Evolutionary conservation across 805 yeast species (phyloP), one percentile per base, ranked within the genome.

Genomic region (Barnettozyma salicaria): DNA sequence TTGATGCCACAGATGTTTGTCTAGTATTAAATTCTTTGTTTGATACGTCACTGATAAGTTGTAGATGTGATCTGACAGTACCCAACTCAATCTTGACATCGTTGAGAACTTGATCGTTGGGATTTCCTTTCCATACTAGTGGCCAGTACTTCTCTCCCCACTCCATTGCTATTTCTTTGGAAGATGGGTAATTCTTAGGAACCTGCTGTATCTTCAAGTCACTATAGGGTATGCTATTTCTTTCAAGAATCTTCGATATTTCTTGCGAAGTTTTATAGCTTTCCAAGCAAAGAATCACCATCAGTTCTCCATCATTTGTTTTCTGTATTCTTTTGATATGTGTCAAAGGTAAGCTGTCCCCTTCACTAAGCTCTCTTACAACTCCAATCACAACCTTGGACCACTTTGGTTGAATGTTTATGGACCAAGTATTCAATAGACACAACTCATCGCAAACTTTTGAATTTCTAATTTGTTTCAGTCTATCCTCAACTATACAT

Each of bases 91-190:
- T 63, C 3, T 49, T 49, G 17, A 77, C 65, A 7, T 74, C 76
- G 20, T 80, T 76, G 27, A 86, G 58, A 22, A 72, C 72, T 50
- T 83, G 92, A 41, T 78, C 76, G 47, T 78, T 68, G 0, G 95
- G 94, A 52, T 89, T 87, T 0, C 97, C 97, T 48, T 88, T 79
- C 97, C 97, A 92, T 27, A 86, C 69, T 37, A 86, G 61, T 0
- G 97, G 97, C 98, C 97, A 90, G 46, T 70, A 73, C 13, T 62
- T 47, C 4, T 58, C 39, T 3, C 88, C 72, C 96, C 96, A 89
- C 28, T 65, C 63, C 1, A 59, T 41, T 17, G 81, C 71, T 12
- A 76, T 57, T n/a, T 80, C 87, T 47, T 80, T 83, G 4, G 86
- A 76, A 5, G 71, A 65, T 0, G 97, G 95, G n/a, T 73, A 70